A percentile compares a stretch with the other conserved stretches of the same genome.
Evolutionary conservation across 495 filamentous ascomycete genomes (phyloP).

Genomic region (Daldinia concentrica): DNA sequence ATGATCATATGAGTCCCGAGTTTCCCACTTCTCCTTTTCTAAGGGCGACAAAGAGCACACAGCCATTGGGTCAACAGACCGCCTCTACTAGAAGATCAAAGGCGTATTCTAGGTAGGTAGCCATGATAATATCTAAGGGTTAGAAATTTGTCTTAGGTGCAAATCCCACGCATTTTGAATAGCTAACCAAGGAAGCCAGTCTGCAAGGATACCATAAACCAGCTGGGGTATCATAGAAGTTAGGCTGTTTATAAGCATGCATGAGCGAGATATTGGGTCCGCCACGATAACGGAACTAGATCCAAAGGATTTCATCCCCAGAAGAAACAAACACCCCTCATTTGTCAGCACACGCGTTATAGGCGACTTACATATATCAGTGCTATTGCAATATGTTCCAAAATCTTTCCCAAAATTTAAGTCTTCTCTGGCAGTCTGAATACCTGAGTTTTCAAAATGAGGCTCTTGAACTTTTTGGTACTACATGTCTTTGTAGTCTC

Average conservation of each 20-base stretch:
- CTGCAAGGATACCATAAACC: too few species aligned
- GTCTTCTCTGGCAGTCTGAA: neutral
- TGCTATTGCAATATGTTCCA: too few species aligned
- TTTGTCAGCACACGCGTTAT: neutral
- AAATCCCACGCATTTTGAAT: too few species aligned
- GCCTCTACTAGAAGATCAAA: too few species aligned
- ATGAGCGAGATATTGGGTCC: too few species aligned
- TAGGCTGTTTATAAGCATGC: too few species aligned
- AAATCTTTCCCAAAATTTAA: too few species aligned
- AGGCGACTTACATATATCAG: too few species aligned
- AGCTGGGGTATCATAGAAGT: too few species aligned
- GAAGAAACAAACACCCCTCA: neutral
- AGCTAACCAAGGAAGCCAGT: too few species aligned
- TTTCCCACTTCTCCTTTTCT: neutral
- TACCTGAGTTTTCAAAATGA: conserved; percentile 19
- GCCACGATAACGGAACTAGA: neutral
- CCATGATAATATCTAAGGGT: neutral
- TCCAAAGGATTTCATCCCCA: neutral
- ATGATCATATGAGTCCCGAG: neutral
- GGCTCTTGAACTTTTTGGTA: neutral
- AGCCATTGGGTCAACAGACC: neutral
- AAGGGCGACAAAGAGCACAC: neutral
- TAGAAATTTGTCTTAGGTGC: too few species aligned
- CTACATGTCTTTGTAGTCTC: neutral
- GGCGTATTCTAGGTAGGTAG: neutral